Conservation (phyloP, 2,329 filamentous ascomycete species). For the Curvularia verruculosa region DNA sequence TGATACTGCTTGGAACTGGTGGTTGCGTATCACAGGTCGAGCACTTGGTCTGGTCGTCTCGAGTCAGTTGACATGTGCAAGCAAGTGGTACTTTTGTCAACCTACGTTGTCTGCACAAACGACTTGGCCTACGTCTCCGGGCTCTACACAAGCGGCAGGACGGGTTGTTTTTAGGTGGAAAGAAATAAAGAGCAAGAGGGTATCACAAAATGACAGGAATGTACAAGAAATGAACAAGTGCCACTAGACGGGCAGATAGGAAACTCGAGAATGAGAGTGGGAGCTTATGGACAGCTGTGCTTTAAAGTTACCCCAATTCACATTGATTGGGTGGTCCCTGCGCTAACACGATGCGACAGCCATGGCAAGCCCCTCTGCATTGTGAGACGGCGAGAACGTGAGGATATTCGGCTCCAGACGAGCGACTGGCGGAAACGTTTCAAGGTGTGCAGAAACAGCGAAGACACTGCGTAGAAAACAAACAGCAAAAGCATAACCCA, state of each 20-base stretch:
- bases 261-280: conserved; percentile 16
- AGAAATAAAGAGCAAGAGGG: conserved; percentile 29
- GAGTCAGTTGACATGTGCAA: background rate
- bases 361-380: conserved; percentile 20
- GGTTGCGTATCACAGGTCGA: background rate
- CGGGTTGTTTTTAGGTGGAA: background rate
- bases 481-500: background rate
- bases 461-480: background rate
- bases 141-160: conserved; percentile 22
- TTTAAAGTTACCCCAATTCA: conserved; percentile 34
- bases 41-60: background rate
- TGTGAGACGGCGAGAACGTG: conserved; percentile 15
- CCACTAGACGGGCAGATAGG: conserved; percentile 31
- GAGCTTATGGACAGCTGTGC: conserved; percentile 48
- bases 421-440: background rate
- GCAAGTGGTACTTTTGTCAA: conserved; percentile 1
- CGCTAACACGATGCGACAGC: conserved; percentile 26
- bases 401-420: background rate
- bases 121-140: conserved; percentile 29
- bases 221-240: conserved; percentile 22
- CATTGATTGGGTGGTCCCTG: conserved; percentile 42
- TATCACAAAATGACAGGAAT: conserved; percentile 32
- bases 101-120: conserved; percentile 22
- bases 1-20: background rate
- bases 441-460: background rate